Percentiles rank a stretch among this genome's conserved stretches.
Evolutionary conservation across 2,329 filamentous ascomycete species (phyloP).

Genomic region (Emericellopsis cladophorae): DNA sequence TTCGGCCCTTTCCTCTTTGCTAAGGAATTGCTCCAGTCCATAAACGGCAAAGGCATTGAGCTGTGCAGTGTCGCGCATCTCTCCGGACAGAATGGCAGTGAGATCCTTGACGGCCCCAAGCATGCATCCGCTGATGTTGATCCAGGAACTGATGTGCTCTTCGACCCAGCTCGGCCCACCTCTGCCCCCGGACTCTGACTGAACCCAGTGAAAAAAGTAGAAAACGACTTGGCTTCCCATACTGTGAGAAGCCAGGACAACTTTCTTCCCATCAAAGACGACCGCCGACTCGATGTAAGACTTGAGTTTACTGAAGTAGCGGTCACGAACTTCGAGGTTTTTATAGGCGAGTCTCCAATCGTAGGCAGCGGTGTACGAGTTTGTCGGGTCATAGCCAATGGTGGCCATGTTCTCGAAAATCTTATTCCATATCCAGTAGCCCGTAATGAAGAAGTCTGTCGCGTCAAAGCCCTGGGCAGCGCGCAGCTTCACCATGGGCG

Average conservation of each 20-base stretch:
- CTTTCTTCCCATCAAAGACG: constrained; percentile 62
- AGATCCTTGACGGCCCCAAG: constrained; percentile 85
- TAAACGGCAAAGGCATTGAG: constrained; percentile 95
- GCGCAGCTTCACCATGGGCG: constrained; percentile 76
- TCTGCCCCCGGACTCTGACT: constrained; percentile 62
- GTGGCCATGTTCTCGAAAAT: constrained; percentile 94
- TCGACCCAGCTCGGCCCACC: constrained; percentile 88
- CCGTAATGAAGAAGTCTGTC: constrained; percentile 83
- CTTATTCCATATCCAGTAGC: constrained; percentile 99
- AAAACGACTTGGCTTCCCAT: constrained; percentile 96
- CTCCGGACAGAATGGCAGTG: constrained; percentile 81
- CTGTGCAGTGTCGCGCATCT: constrained; percentile 97
- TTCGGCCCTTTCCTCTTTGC: constrained; percentile 78
- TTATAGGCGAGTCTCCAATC: constrained; percentile 89
- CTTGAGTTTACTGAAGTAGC: constrained; percentile 88
- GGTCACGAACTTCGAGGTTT: constrained; percentile 81
- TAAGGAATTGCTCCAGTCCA: constrained; percentile 89
- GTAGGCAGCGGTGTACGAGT: constrained; percentile 58
- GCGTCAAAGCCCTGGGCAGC: constrained; percentile 96
- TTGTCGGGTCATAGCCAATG: constrained; percentile 85
- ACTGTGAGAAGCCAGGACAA: constrained; percentile 80
- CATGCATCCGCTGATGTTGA: constrained; percentile 98
- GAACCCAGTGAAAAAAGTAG: constrained; percentile 72
- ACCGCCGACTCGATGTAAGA: constrained; percentile 78
- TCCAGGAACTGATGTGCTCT: constrained; percentile 81